Conservation (phyloP, 192 early-diverging fungal genomes). For the Helicostylum pulchrum region DNA sequence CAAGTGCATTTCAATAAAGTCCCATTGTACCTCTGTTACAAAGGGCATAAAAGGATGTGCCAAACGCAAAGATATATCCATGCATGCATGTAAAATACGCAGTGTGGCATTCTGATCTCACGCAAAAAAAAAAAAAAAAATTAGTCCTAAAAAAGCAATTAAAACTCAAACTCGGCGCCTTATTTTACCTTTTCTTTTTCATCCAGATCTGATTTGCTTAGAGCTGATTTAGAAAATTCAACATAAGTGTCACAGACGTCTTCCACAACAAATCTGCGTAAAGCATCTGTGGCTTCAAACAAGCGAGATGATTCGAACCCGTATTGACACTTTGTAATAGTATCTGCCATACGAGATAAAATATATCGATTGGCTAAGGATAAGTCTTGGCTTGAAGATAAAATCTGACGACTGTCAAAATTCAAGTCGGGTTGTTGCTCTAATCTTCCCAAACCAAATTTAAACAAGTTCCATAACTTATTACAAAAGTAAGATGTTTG, state of each 20-base stretch:
- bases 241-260: conserved; percentile 97
- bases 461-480: conserved; percentile 93
- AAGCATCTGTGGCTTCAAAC: conserved; percentile 71
- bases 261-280: conserved; percentile 85
- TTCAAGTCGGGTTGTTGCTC: conserved; percentile 42
- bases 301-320: conserved; percentile 71
- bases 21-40: conserved; percentile 76
- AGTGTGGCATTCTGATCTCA: conserved; percentile 39
- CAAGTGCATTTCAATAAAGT: neutral
- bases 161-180: neutral
- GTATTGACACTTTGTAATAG: conserved; percentile 60
- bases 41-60: conserved; percentile 99
- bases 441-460: conserved; percentile 64
- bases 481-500: conserved; percentile 91
- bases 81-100: conserved; percentile 59
- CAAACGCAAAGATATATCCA: conserved; percentile 74
- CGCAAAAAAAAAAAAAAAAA: neutral
- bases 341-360: conserved; percentile 73
- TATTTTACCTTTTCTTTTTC: conserved; percentile 50
- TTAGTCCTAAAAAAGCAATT: neutral
- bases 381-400: conserved; percentile 13
- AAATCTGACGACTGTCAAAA: conserved; percentile 3
- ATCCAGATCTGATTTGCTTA: conserved; percentile 56
- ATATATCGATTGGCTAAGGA: conserved; percentile 83
- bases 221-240: conserved; percentile 78